Percentiles rank a stretch among this genome's conserved stretches.
phyloP scores from a whole-genome alignment of 805 yeast genomes.

The Lachancea nothofagi region DNA sequence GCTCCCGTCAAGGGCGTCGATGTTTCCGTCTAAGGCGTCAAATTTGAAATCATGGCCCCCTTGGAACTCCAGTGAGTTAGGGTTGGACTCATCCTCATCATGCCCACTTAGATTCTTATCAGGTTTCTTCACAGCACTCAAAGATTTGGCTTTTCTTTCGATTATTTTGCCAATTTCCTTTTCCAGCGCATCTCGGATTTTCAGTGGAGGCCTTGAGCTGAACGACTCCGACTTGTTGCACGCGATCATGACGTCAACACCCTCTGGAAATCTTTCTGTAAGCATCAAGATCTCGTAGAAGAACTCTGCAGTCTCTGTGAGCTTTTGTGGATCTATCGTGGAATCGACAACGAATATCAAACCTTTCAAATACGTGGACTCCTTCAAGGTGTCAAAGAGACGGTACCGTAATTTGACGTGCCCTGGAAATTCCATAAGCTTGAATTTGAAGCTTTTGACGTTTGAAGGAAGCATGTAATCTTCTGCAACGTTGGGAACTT shows the following conservation, averaged over 20 bases:
- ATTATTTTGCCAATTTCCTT: slow-evolving; percentile 52
- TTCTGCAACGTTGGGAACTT: slow-evolving; percentile 40
- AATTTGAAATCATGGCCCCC: slow-evolving; percentile 48
- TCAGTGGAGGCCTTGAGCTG: slow-evolving; percentile 65
- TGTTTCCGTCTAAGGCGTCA: slow-evolving; percentile 63
- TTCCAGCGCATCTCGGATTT: slow-evolving; percentile 57
- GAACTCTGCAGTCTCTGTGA: slow-evolving; percentile 51
- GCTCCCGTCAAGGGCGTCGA: slow-evolving; percentile 70
- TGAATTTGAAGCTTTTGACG: slow-evolving; percentile 36
- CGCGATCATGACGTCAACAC: slow-evolving; percentile 70
- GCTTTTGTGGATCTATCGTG: slow-evolving; percentile 44
- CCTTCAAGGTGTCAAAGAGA: slow-evolving; percentile 43
- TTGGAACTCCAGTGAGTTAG: slow-evolving; percentile 9
- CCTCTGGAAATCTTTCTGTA: slow-evolving; percentile 59
- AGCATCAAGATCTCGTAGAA: slow-evolving; percentile 53
- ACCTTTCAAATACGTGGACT: slow-evolving; percentile 50
- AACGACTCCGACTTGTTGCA: slow-evolving; percentile 85
- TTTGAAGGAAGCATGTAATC: slow-evolving; percentile 38
- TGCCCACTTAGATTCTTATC: slow-evolving; percentile 28
- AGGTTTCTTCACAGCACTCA: slow-evolving; percentile 31
- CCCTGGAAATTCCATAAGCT: slow-evolving; percentile 84
- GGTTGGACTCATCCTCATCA: slow-evolving; percentile 26
- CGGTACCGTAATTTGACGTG: slow-evolving; percentile 65
- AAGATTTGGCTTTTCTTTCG: slow-evolving; percentile 40
- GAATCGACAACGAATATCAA: slow-evolving; percentile 76